Base-by-base conservation (phyloP, 2,329 filamentous ascomycete species). In the Ambrosiella beaveri region DNA sequence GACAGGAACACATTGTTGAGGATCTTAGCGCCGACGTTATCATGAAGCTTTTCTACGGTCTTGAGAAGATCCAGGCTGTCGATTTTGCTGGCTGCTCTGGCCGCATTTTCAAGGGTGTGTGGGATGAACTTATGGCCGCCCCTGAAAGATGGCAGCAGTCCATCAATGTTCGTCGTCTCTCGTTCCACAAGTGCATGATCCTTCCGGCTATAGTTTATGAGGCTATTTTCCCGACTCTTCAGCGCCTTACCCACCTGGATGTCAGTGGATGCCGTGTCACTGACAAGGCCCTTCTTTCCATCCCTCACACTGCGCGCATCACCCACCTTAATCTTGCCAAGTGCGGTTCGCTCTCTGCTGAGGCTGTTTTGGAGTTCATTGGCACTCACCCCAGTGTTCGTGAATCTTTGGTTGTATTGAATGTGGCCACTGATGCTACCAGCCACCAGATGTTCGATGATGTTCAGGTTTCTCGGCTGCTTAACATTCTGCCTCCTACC, bases 71-170 rank as follows among this genome's bases (percentile, higher is more conserved):
- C 57, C 74, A 77, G 61, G 85, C 84, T 1, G 65, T 91, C 19
- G 87, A 93, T 67, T 85, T 91, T 65, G 88, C 85, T 63, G 87
- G 83, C 59, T 87, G 84, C 69, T 84, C 85, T 11, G 85, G 84
- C 3, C 69, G 75, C 11, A 68, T 69, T 3, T 91, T 91, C 74
- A 82, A 81, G 63, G 74, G 77, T 53, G 74, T 82, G 0, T 86
- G 90, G 68, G 71, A 74, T 45, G 71, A 77, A 8, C 65, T 85
- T 58, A 65, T 84, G 59, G 71, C 74, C 6, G 68, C 70, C 7
- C 70, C 72, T 11, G 67, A 76, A 19, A 52, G 52, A 9, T 61
- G 59, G 59, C 47, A 79, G 12, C 45, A 56, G 39, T 36, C 57
- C 47, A 45, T 56, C 1, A 72, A 75, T 40, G 73, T 91, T 63